Evolutionary conservation across 139 green algal genomes (phyloP), one percentile per base, ranked within the genome.

Genomic region (Chlamydomonas schloesseri): DNA sequence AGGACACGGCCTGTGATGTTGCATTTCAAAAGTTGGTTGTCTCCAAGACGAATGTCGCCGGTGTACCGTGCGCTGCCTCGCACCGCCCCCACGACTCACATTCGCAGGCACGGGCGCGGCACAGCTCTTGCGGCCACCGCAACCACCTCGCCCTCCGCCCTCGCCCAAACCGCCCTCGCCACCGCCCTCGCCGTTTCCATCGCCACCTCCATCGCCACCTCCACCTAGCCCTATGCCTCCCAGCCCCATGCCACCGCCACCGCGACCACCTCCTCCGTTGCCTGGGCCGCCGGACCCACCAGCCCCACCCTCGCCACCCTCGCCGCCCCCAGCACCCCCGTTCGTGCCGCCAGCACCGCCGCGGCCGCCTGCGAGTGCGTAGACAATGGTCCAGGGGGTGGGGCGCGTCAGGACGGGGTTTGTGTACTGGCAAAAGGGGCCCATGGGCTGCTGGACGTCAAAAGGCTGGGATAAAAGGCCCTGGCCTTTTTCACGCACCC

Each of bases 101-200:
- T 50, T 50, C 42, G 8, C 42, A 50, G 42, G 42, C 42, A 50
- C 42, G 42, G 42, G 42, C 42, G 42, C 42, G 42, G 42, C 42
- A 8, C 42, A 50, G 42, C 5, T 8, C 8, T 50, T 50, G 73
- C 73, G 73, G 73, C 73, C 73, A 34, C 73, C 73, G 0, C 73
- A 70, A 55, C 73, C 73, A 20, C 73, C 73, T 4, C 73, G 73
- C n/a, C 73, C 73, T 23, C 73, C 73, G 23, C 73, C 73, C 29
- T 71, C 55, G 20, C 73, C 73, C 55, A 31, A 18, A 23, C 73
- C 73, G n/a, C 73, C 73, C 20, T 13, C 31, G 55, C 34, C 33
- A n/a, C 73, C 73, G 6, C 73, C n/a, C 21, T 15, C 20, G n/a
- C 73, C 73, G 10, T 9, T 24, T 3, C 73, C 73, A 15, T 60